Percentiles rank a stretch among this genome's conserved stretches.
Conservation (phyloP, 331 rosid genomes). For the Arachis monticola region DNA sequence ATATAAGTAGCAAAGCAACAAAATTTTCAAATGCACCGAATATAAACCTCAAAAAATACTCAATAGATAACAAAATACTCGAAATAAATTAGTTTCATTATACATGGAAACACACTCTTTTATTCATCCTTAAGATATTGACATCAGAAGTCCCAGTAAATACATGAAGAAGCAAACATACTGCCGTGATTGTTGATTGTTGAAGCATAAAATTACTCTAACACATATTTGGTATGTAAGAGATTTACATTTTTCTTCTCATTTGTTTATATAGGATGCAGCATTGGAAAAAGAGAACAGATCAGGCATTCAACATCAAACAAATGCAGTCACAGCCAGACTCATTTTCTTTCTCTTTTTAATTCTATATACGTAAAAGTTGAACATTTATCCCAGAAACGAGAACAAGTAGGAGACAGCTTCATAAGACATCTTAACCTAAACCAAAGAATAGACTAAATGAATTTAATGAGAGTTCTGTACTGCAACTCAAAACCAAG, state of each 20-base stretch:
- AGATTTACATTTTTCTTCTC: neutral
- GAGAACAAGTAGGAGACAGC: neutral
- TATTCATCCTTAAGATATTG: neutral
- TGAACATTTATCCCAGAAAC: conserved; percentile 5
- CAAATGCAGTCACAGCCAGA: conserved; percentile 23
- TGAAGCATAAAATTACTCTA: conserved; percentile 19
- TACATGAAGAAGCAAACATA: conserved; percentile 1
- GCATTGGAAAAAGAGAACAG: conserved; percentile 18
- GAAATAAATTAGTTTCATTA: conserved; percentile 9
- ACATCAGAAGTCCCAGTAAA: conserved; percentile 12
- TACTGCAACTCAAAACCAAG: conserved; percentile 29
- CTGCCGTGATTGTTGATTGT: neutral
- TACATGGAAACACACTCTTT: conserved; percentile 1
- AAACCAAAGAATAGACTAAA: conserved; percentile 14
- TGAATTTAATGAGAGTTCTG: conserved; percentile 13
- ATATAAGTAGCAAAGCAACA: conserved; percentile 11
- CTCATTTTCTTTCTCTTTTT: neutral
- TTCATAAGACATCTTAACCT: conserved; percentile 20
- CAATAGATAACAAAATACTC: neutral
- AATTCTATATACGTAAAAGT: neutral
- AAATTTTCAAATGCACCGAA: neutral
- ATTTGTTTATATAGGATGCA: neutral
- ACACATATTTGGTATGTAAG: conserved; percentile 7
- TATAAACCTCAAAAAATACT: conserved; percentile 7
- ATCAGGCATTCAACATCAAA: conserved; percentile 20